A percentile compares a stretch with the other conserved stretches of the same genome.
Evolutionary conservation across 2,329 filamentous ascomycete genomes (phyloP).

Genomic region (Hymenoscyphus fraxineus): DNA sequence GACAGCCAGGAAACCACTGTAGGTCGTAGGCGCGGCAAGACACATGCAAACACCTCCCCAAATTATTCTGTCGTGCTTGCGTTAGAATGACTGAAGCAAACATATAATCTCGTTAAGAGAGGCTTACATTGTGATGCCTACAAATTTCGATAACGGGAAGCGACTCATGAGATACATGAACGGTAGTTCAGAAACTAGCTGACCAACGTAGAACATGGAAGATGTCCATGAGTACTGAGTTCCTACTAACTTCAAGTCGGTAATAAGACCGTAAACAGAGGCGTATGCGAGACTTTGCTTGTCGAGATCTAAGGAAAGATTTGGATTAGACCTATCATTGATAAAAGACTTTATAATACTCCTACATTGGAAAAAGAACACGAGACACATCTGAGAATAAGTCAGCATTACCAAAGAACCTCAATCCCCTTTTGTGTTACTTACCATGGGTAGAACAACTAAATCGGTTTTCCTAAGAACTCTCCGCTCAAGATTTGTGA

Average conservation of each 20-base stretch:
- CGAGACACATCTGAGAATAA: conserved; percentile 5
- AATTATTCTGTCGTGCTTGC: conserved; percentile 34
- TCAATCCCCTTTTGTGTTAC: background rate
- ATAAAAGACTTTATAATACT: background rate
- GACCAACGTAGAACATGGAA: conserved; percentile 44
- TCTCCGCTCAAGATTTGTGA: conserved; percentile 4
- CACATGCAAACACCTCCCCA: conserved; percentile 45
- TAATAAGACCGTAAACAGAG: conserved; percentile 44
- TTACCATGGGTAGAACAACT: conserved; percentile 3
- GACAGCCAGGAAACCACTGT: conserved; percentile 38
- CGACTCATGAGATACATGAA: conserved; percentile 50
- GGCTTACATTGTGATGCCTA: conserved; percentile 44
- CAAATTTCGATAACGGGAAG: conserved; percentile 47
- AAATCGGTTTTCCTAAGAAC: conserved; percentile 4
- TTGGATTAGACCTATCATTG: conserved; percentile 18
- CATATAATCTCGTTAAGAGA: too few species aligned
- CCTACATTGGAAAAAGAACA: conserved; percentile 9
- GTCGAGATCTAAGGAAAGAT: conserved; percentile 44
- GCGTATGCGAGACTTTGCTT: conserved; percentile 50
- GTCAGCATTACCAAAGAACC: background rate
- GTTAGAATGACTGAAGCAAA: too few species aligned
- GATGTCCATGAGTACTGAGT: conserved; percentile 48
- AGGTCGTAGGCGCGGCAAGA: conserved; percentile 41
- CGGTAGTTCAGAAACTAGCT: conserved; percentile 46
- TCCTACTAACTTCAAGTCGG: conserved; percentile 43